Base-by-base conservation (phyloP, 2,329 filamentous ascomycete species). In the Penicillium sp. region DNA sequence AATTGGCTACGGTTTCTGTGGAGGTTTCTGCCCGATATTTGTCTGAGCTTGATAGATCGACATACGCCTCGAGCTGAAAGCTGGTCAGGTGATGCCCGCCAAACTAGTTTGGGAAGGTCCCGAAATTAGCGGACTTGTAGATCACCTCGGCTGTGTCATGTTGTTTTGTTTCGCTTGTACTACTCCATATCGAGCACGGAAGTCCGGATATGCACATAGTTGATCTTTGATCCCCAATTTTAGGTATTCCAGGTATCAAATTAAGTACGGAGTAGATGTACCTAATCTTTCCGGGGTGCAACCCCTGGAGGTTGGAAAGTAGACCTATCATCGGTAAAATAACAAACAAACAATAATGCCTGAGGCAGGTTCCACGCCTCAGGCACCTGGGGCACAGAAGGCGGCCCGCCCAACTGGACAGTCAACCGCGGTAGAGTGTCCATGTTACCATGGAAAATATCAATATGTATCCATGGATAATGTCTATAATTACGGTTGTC, bases 401-500 rank as follows among this genome's bases (percentile, higher is more conserved):
- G 19, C 50, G 49, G 49, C 17, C 19, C 21, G 8, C 6, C 37
- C n/a, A 35, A 50, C 48, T 41, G 17, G 25, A 29, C 25, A 23
- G 12, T 9, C 31, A 25, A 35, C 31, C 9, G 3, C 9, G 31
- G 46, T 47, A 12, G n/a, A 12, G 13, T 1, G 21, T 9, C n/a
- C 3, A 25, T 8, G 6, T 12, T 25, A 48, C 42, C 42, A 43
- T 29, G 53, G 42, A 17, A 47, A 13, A 2, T 15, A 33, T 13
- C 8, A 31, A 38, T 6, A 17, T 37, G 0, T n/a, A 57, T 57
- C 63, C 64, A 60, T 60, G 63, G 61, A 40, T 55, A 27, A 43
- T 31, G 3, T 40, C 27, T 47, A 57, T 50, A 45, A 45, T 62
- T 64, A 43, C 25, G 51, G 63, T 54, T 62, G 57, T 65, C 61